Conservation (phyloP, 164 flowering plant species). For the Nymphaea thermarum region DNA sequence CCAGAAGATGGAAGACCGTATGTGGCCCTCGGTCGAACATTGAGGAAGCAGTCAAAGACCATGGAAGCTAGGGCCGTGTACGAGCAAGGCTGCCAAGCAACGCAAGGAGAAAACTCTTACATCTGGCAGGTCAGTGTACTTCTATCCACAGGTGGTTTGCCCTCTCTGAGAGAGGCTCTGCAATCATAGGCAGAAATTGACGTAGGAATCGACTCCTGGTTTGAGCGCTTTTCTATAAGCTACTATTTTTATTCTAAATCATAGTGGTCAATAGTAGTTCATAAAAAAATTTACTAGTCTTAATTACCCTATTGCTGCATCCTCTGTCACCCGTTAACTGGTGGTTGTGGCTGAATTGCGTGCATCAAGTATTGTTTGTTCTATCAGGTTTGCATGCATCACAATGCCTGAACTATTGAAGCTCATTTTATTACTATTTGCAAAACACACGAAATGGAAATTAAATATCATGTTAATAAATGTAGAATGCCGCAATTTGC, state of each 20-base stretch:
- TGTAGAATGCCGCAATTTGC: too few relatives aligned
- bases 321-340: too few relatives aligned
- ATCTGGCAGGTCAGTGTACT: conserved; percentile 77
- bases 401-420: too few relatives aligned
- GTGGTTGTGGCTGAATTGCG: too few relatives aligned
- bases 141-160: background rate
- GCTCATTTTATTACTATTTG: too few relatives aligned
- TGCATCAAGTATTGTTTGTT: too few relatives aligned
- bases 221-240: background rate
- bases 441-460: too few relatives aligned
- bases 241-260: background rate
- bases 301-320: background rate
- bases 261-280: background rate
- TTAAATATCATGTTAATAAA: too few relatives aligned
- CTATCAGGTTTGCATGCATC: too few relatives aligned
- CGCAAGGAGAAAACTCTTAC: conserved; percentile 89
- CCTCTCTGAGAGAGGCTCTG: background rate
- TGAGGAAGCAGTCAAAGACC: conserved; percentile 49
- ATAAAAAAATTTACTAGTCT: background rate
- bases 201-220: background rate
- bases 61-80: conserved; percentile 68
- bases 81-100: conserved; percentile 86
- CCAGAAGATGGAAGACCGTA: conserved; percentile 85
- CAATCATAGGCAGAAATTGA: background rate
- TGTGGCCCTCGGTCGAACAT: conserved; percentile 51